Percentiles rank a stretch among this genome's conserved stretches.
phyloP scores from a whole-genome alignment of 2,329 filamentous ascomycete genomes.

The Colletotrichum chlorophyti region DNA sequence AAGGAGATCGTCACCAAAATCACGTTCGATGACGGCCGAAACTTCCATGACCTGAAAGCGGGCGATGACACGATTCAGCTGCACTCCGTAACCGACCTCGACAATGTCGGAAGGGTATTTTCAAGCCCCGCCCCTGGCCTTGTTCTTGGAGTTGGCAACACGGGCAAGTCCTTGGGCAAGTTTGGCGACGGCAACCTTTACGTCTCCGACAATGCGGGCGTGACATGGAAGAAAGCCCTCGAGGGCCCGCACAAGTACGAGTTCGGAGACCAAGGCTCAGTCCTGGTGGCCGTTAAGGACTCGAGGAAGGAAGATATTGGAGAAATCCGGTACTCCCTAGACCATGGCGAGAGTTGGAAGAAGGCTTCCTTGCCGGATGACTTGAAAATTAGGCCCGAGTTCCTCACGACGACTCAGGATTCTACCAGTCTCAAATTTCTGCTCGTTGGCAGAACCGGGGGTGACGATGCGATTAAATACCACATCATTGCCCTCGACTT shows the following conservation, averaged over 20 bases:
- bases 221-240: conserved; percentile 79
- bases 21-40: conserved; percentile 94
- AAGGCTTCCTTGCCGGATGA: conserved; percentile 70
- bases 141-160: conserved; percentile 94
- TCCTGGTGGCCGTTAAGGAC: conserved; percentile 84
- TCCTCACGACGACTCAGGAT: conserved; percentile 88
- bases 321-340: conserved; percentile 77
- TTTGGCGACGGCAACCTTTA: conserved; percentile 82
- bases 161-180: conserved; percentile 73
- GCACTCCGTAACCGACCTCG: conserved; percentile 87
- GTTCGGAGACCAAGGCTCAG: conserved; percentile 90
- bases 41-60: conserved; percentile 76
- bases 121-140: conserved; percentile 93
- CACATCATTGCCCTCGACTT: conserved; percentile 84
- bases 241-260: conserved; percentile 93
- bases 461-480: conserved; percentile 58
- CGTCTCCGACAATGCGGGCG: conserved; percentile 88
- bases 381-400: conserved; percentile 71
- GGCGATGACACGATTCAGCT: conserved; percentile 78
- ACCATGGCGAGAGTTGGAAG: conserved; percentile 89
- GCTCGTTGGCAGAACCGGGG: conserved; percentile 68
- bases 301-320: conserved; percentile 66
- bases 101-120: conserved; percentile 85
- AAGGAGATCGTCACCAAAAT: conserved; percentile 83
- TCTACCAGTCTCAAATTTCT: conserved; percentile 93